Conservation (phyloP, 441 rosid genomes). For the Erodium texanum region DNA sequence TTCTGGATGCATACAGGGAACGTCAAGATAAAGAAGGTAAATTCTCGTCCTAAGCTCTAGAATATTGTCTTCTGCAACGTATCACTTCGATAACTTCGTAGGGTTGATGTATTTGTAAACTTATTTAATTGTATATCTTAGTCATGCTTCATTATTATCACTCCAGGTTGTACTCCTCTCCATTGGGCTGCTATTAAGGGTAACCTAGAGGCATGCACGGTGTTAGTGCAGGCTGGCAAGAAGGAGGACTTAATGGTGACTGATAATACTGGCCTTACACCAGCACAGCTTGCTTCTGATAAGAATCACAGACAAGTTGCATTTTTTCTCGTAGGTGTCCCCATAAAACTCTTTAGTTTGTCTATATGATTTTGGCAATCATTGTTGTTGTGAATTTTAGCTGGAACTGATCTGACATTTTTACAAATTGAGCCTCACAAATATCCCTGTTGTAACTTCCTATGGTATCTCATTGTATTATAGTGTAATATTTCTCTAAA, state of each 20-base stretch:
- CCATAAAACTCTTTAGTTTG: slow-evolving; percentile 25
- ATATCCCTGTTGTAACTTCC: neutral
- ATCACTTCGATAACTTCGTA: slow-evolving; percentile 1
- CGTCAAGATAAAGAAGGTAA: slow-evolving; percentile 96
- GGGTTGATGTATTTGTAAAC: neutral
- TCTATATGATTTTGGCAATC: neutral
- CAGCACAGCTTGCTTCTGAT: slow-evolving; percentile 95
- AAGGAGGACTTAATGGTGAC: slow-evolving; percentile 80
- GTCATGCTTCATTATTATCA: slow-evolving; percentile 11
- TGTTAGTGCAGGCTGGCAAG: slow-evolving; percentile 90
- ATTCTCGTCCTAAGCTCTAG: slow-evolving; percentile 4
- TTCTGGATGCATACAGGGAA: slow-evolving; percentile 78
- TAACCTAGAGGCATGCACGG: slow-evolving; percentile 95
- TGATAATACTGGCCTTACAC: slow-evolving; percentile 86
- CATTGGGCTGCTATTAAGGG: slow-evolving; percentile 99
- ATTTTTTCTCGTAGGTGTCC: slow-evolving; percentile 84
- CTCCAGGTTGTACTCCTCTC: slow-evolving; percentile 85
- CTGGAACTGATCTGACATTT: neutral
- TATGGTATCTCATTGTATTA: too few relatives aligned
- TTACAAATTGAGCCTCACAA: neutral
- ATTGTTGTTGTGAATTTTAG: neutral
- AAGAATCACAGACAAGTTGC: slow-evolving; percentile 97
- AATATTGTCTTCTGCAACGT: neutral
- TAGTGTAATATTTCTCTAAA: neutral
- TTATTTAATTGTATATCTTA: slow-evolving; percentile 10